Base-by-base conservation (phyloP, 192 early-diverging fungal genomes). In the Haplosporangium gracile region DNA sequence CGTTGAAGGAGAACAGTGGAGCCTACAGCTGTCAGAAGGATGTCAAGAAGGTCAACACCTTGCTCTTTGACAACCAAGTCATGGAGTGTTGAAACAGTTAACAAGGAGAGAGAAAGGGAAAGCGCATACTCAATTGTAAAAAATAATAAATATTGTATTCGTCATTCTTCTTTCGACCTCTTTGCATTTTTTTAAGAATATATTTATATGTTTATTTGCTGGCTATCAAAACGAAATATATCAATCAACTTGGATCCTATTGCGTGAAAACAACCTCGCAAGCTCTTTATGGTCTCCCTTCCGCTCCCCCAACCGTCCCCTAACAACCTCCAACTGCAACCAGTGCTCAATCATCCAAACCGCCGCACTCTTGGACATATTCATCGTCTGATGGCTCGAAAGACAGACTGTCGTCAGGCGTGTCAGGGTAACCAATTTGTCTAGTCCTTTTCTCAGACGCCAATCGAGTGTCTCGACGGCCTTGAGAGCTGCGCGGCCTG, bases 21-120 rank as follows among this genome's bases (percentile, higher is more conserved):
- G 68, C 38, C 10, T n/a, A 51, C n/a, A 71, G 68, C 22, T 79
- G 77, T 26, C 77, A 57, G 22, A 79, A 76, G 69, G 74, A 76
- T 45, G 80, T 82, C 0, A 51, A 82, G 39, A 75, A 76, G 68
- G 73, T 82, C 26, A 82, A 82, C 51, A 76, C 73, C 4, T 42
- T 82, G 68, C 51, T 82, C 10, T 82, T 82, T 74, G 73, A 82
- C 13, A 53, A 40, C 18, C 80, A 82, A 16, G 72, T 68, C 53
- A 76, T 76, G 80, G 72, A 81, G 40, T 76, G 80, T 32, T 82
- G 57, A 74, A 74, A 72, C 16, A 18, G 2, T 10, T 10, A 24
- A 29, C 22, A 29, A 29, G 10, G 29, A 65, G 60, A 65, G 22
- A 15, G 4, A 5, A 15, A 15, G 20, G 0, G 20, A 51, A 51